A percentile compares a stretch with the other conserved stretches of the same genome.
Evolutionary conservation across 1,284 basidiomycete species (phyloP).

Genomic region (Ceratobasidium theobromae): DNA sequence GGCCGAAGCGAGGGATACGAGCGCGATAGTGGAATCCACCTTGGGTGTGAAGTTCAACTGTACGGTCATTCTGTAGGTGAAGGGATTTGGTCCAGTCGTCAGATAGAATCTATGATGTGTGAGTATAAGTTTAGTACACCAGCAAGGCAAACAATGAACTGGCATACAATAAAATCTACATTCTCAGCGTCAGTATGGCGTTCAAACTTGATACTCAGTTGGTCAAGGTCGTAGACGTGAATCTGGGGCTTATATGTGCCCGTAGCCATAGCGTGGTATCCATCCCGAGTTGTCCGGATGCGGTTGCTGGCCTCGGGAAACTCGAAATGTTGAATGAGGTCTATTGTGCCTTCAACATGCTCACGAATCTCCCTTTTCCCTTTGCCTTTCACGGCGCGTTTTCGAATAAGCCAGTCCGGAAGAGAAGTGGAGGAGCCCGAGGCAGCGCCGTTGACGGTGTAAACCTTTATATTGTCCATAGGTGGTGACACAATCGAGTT

Average conservation of each 20-base stretch:
- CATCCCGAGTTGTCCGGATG: slow-evolving; percentile 88
- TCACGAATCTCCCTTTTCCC: slow-evolving; percentile 65
- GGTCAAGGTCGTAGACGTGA: slow-evolving; percentile 92
- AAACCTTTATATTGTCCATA: slow-evolving; percentile 63
- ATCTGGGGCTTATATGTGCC: slow-evolving; percentile 99
- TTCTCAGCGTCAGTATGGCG: slow-evolving; percentile 96
- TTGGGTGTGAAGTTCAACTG: slow-evolving; percentile 92
- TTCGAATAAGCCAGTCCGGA: slow-evolving; percentile 85
- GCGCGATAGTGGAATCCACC: slow-evolving; percentile 90
- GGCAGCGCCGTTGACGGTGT: slow-evolving; percentile 86
- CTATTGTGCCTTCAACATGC: slow-evolving; percentile 74
- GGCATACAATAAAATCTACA: slow-evolving; percentile 94
- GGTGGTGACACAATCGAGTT: too few species aligned
- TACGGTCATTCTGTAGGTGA: slow-evolving; percentile 95
- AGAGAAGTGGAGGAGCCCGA: slow-evolving; percentile 81
- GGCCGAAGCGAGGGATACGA: slow-evolving; percentile 92
- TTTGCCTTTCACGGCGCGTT: slow-evolving; percentile 60
- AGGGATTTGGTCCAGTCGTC: slow-evolving; percentile 99
- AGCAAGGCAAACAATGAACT: slow-evolving; percentile 16
- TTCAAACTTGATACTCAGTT: slow-evolving; percentile 94
- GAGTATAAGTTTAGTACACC: slow-evolving; percentile 34
- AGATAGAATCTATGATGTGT: slow-evolving; percentile 96
- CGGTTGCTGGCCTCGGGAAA: slow-evolving; percentile 96
- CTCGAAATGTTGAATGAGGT: slow-evolving; percentile 93
- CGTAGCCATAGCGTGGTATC: slow-evolving; percentile 89